Evolutionary conservation across 495 filamentous ascomycete species (phyloP).

Genomic region (Penicillium taxi): DNA sequence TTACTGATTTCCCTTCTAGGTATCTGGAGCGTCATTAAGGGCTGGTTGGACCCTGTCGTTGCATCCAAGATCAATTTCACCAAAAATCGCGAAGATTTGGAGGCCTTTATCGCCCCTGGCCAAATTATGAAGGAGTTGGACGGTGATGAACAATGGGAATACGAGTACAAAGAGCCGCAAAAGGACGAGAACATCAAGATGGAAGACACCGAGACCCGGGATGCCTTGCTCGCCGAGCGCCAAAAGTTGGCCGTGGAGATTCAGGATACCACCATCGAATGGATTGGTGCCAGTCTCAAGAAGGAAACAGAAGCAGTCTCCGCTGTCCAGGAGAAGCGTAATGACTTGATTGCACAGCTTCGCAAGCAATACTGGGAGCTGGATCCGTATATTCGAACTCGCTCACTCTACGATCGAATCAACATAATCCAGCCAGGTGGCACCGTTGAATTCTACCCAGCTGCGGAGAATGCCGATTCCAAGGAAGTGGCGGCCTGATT

Average conservation of each 20-base stretch:
- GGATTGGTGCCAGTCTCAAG: slow-evolving; percentile 51
- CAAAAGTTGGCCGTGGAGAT: slow-evolving; percentile 56
- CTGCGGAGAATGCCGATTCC: slow-evolving; percentile 16
- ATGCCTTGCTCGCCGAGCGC: slow-evolving; percentile 52
- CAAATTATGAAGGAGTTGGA: slow-evolving; percentile 74
- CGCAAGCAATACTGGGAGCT: slow-evolving; percentile 74
- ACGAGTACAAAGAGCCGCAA: slow-evolving; percentile 65
- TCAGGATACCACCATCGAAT: slow-evolving; percentile 61
- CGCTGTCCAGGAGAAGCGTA: slow-evolving; percentile 51
- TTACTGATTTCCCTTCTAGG: slow-evolving; percentile 32
- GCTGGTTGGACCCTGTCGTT: slow-evolving; percentile 78
- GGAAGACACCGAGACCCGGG: slow-evolving; percentile 56
- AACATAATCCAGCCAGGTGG: slow-evolving; percentile 61
- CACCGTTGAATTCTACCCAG: slow-evolving; percentile 59
- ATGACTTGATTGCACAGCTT: slow-evolving; percentile 53
- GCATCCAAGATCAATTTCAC: slow-evolving; percentile 76
- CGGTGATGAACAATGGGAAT: slow-evolving; percentile 75
- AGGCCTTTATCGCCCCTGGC: slow-evolving; percentile 59
- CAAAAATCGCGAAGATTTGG: slow-evolving; percentile 69
- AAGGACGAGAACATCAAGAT: slow-evolving; percentile 63
- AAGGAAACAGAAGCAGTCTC: slow-evolving; percentile 27
- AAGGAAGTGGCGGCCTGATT: too few species aligned
- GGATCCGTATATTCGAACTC: slow-evolving; percentile 67
- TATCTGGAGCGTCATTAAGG: slow-evolving; percentile 83
- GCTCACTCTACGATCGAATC: slow-evolving; percentile 65